phyloP scores from a whole-genome alignment of 345 rosid species.

The Eucalyptus albens region DNA sequence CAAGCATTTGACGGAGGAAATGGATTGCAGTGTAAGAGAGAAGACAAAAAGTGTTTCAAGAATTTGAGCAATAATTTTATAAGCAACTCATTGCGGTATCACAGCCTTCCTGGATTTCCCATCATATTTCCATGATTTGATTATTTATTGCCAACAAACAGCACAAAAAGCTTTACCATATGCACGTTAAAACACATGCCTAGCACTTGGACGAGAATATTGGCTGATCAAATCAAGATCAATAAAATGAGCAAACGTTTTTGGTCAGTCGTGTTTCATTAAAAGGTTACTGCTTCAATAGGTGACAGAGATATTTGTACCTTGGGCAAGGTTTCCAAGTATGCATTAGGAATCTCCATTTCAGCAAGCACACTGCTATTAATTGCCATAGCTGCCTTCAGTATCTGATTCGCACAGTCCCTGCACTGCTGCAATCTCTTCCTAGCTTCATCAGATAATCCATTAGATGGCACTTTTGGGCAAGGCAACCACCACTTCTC shows the following conservation, averaged over 20 bases:
- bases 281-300: not conserved
- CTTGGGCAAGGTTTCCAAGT: slow-evolving; percentile 87
- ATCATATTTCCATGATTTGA: not conserved
- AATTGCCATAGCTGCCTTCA: slow-evolving; percentile 97
- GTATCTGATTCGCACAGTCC: slow-evolving; percentile 84
- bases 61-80: not conserved
- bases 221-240: not conserved
- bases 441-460: slow-evolving; percentile 69
- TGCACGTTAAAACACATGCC: not conserved
- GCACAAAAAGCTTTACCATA: not conserved
- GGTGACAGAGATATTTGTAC: slow-evolving; percentile 11
- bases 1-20: not conserved
- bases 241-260: not conserved
- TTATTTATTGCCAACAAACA: not conserved
- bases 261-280: not conserved
- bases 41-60: not conserved
- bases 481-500: slow-evolving; percentile 91
- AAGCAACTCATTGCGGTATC: not conserved
- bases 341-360: slow-evolving; percentile 87
- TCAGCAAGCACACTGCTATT: slow-evolving; percentile 82
- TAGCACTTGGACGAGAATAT: not conserved
- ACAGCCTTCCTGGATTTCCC: not conserved
- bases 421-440: slow-evolving; percentile 77
- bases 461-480: slow-evolving; percentile 70
- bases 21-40: not conserved